Conservation (phyloP, 2,329 filamentous ascomycete genomes). For the Xylariaceae sp. region DNA sequence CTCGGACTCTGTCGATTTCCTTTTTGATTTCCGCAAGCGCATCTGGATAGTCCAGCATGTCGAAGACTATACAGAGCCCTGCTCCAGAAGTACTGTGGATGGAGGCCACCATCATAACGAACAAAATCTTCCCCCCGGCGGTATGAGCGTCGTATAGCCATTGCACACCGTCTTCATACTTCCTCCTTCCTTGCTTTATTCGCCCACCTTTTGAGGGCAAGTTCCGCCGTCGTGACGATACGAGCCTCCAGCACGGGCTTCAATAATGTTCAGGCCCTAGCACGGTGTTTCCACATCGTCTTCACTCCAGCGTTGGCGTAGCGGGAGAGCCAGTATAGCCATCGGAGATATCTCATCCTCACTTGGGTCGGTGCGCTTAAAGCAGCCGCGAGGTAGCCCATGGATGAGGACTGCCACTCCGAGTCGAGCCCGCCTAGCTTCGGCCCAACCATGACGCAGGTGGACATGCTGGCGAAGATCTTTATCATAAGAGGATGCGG, state of each 20-base stretch:
- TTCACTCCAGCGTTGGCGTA: conserved; percentile 10
- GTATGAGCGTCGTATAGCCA: conserved; percentile 16
- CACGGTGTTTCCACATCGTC: conserved; percentile 2
- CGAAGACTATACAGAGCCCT: conserved; percentile 19
- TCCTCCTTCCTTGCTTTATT: conserved; percentile 1
- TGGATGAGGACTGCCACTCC: conserved; percentile 14
- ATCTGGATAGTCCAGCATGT: conserved; percentile 24
- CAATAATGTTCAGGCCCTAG: conserved; percentile 2
- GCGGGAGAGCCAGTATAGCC: conserved; percentile 16
- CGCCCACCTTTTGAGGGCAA: not conserved
- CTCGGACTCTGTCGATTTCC: conserved; percentile 16
- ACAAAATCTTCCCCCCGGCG: conserved; percentile 13
- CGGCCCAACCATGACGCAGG: conserved; percentile 16
- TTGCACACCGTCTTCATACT: conserved; percentile 20
- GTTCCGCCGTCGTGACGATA: conserved; percentile 3
- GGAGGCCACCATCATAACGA: conserved; percentile 13
- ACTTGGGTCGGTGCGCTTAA: conserved; percentile 14
- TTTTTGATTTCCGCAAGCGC: conserved; percentile 16
- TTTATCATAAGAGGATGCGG: conserved; percentile 18
- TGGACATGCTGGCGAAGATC: conserved; percentile 21
- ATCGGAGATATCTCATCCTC: conserved; percentile 9
- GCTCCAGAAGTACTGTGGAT: conserved; percentile 11
- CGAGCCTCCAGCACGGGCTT: conserved; percentile 9
- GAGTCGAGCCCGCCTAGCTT: conserved; percentile 17
- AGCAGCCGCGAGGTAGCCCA: conserved; percentile 6